phyloP scores from a whole-genome alignment of 768 basidiomycete genomes.

The Kwoniella sp. region DNA sequence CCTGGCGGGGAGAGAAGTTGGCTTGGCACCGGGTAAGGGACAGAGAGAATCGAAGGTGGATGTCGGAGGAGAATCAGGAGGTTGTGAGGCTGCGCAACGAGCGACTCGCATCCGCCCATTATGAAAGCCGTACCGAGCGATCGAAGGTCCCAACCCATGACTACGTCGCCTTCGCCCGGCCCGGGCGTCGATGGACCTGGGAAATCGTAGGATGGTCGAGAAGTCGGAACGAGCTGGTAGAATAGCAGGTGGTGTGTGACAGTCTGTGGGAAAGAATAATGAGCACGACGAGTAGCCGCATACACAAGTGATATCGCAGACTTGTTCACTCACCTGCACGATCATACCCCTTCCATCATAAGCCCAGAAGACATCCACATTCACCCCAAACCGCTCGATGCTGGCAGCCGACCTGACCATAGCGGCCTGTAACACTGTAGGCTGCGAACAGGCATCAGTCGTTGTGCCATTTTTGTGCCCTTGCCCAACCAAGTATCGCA shows the following conservation, averaged over 20 bases:
- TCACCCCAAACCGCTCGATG: slow-evolving; percentile 80
- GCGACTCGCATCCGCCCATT: slow-evolving; percentile 37
- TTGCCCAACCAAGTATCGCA: too few species aligned
- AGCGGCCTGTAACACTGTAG: slow-evolving; percentile 61
- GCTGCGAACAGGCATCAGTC: slow-evolving; percentile 52
- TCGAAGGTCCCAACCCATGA: slow-evolving; percentile 32
- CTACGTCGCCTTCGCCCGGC: slow-evolving; percentile 51
- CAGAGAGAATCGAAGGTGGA: slow-evolving; percentile 33
- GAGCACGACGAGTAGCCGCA: too few species aligned
- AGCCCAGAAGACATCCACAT: slow-evolving; percentile 74
- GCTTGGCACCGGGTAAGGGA: slow-evolving; percentile 46
- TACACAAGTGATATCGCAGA: too few species aligned
- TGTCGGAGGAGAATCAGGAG: slow-evolving; percentile 38
- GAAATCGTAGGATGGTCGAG: slow-evolving; percentile 50
- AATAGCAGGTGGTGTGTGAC: slow-evolving; percentile 76
- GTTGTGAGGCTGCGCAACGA: slow-evolving; percentile 35
- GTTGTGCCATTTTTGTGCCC: too few species aligned
- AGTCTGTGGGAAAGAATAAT: slow-evolving; percentile 67
- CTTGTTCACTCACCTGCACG: slow-evolving; percentile 74
- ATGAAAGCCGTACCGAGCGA: slow-evolving; percentile 40
- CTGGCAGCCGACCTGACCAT: slow-evolving; percentile 76
- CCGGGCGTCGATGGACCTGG: slow-evolving; percentile 30
- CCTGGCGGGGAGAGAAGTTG: slow-evolving; percentile 31
- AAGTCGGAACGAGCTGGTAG: slow-evolving; percentile 63
- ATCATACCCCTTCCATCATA: slow-evolving; percentile 77